Evolutionary conservation across 2,329 filamentous ascomycete species (phyloP), one percentile per base, ranked within the genome.

Genomic region (Pseudogymnoascus sp.): DNA sequence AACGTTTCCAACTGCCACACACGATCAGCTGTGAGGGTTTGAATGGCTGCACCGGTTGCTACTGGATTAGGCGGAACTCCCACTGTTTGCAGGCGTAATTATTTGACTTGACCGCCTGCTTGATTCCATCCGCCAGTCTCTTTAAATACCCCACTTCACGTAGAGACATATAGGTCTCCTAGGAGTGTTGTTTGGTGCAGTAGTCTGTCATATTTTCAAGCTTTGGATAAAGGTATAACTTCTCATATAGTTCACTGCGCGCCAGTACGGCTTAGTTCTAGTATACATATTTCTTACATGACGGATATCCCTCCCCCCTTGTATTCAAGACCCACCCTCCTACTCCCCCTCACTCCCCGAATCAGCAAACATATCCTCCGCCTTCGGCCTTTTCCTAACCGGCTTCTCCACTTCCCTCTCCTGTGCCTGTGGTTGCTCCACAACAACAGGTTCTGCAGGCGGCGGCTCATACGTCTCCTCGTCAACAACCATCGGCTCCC

Each of bases 341-440:
- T 37, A 26, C 15, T 60, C 64, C 56, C 70, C 68, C 35, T 73
- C 72, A 64, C 70, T 82, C 68, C 89, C 89, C 4, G 88, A 89
- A 73, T 89, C 88, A 10, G 88, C 90, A 83, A 95, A 96, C 90
- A 95, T 93, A 72, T 95, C 90, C 68, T 89, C 89, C 4, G 90
- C 90, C 68, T 86, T 86, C 75, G 90, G 88, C 66, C 88, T 82
- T 71, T 83, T 88, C 69, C 83, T 79, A 67, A 79, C 71, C 64
- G 72, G 65, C 37, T 29, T 44, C 50, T 23, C 59, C 40, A 11
- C 10, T 53, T 60, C 35, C 26, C 11, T 61, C 37, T 31, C 26
- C 31, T 64, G 29, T 13, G 31, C 35, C 15, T 31, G 26, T 17
- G 13, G 17, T 10, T 62, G 40, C 6, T 31, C 13, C n/a, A 17